Base-by-base conservation (phyloP, 805 yeast genomes). In the Babjeviella inositovora region DNA sequence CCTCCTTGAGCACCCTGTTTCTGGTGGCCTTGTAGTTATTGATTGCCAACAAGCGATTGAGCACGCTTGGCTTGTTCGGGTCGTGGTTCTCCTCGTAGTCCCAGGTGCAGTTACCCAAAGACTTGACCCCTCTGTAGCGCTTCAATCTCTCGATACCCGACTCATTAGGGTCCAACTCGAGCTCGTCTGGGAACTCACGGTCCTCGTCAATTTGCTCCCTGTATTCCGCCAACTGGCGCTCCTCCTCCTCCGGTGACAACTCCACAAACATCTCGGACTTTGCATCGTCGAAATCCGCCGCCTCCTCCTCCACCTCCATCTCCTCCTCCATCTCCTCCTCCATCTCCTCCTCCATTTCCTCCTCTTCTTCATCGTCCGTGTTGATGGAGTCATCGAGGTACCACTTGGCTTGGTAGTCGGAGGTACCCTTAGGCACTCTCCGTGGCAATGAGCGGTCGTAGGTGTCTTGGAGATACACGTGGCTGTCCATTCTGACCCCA, bases 171-270 rank as follows among this genome's bases (percentile, higher is more conserved):
- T 60, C 63, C 20, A 90, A 52, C 45, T 90, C 97, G 26, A 87
- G 51, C 50, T 90, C 98, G 49, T 90, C 99, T 0, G 97, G 97
- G 57, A 84, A 90, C 37, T 85, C 94, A 17, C 69, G 61, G 43
- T 82, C 96, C 26, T 85, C 96, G 29, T 65, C 64, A 33, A 71
- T 94, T 31, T 67, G 47, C 18, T 57, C 58, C 35, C 90, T 67
- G 51, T 60, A 84, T 37, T 61, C 64, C 27, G 62, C 53, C 31
- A 82, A 56, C 47, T 85, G 95, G 36, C 70, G 63, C 29, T 69
- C 70, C 44, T 81, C 95, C 36, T 82, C 95, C 36, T 80, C 94
- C 16, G 74, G 70, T 2, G 75, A 54, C 23, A 82, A 50, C 17
- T 82, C 94, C 25, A 70, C 70, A 40, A 70, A 73, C 56, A 61